Percentiles rank a stretch among this genome's conserved stretches.
These are phyloP conservation scores for Gracilaria gracilis DNA, from an alignment of 23 red algal species.

Conservation along the genomic window DNA sequence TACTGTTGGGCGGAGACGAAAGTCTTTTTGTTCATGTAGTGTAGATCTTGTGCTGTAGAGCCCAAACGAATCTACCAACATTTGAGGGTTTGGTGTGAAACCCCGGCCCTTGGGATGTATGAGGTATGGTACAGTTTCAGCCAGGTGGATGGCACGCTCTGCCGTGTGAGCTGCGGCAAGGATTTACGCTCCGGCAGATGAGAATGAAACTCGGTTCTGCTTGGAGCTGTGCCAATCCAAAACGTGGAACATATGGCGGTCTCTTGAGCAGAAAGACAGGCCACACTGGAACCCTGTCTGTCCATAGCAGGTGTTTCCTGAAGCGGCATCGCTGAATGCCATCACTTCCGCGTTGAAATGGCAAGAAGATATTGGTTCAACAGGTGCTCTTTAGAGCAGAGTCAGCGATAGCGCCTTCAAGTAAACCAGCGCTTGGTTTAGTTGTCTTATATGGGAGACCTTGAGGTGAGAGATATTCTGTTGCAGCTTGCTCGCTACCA, in stretches of 20 bases:
- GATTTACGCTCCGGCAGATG: no score
- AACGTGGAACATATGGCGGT: neutral
- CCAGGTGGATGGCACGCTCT: neutral
- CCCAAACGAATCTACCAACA: neutral
- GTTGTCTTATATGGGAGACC: no score
- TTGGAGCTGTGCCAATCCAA: no score
- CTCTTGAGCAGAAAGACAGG: neutral
- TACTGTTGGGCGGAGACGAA: constrained; percentile 6
- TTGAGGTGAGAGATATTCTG: no score
- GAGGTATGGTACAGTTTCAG: neutral
- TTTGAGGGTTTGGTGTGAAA: neutral
- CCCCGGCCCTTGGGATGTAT: neutral
- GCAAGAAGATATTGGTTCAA: no score
- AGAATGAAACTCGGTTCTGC: no score
- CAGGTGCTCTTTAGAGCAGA: no score
- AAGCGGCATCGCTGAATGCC: no score
- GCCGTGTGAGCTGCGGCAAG: neutral
- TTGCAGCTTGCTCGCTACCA: no score
- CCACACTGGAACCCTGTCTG: neutral
- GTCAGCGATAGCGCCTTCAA: no score
- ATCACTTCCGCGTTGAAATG: no score
- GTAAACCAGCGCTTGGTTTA: no score
- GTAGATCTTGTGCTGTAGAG: neutral
- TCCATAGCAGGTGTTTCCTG: constrained; percentile 17
- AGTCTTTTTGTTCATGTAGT: neutral